Evolutionary conservation across 495 filamentous ascomycete species (phyloP), one percentile per base, ranked within the genome.

Genomic region (Aspergillus homomorphus): DNA sequence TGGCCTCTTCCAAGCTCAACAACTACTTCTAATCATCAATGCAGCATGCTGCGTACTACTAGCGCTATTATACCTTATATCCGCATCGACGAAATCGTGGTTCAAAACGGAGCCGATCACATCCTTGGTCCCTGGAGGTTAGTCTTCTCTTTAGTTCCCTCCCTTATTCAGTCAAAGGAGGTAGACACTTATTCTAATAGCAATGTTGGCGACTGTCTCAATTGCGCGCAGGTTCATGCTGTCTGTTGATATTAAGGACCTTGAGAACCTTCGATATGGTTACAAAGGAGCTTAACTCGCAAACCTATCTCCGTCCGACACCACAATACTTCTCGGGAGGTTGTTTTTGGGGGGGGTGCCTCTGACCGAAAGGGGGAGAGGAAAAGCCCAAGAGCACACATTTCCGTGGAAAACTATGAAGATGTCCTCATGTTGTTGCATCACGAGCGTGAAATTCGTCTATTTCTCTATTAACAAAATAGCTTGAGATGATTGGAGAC

Each of bases 231-330:
- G 65, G 26, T 42, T 70, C 0, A 81, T 83, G 70, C 64, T 69
- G 19, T 75, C 76, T 30, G 76, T 81, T 53, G 76, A 81, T 56
- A 54, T 81, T 8, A 64, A 69, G 10, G 56, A 70, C 23, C 71
- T 83, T 22, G 77, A 82, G 56, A 64, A 71, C 49, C 69, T 83
- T 19, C 75, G 71, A 54, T 83, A 83, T 59, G 69, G 65, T 50
- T 81, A 81, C 59, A 83, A 82, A 65, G 80, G 80, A 43, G 80
- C 77, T 30, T 82, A 70, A 41, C 6, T 2, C 30, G 6, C 10
- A 38, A 9, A 14, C 12, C 33, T 12, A 9, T 38, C 10, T 5
- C n/a, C n/a, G 12, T 38, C 15, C 33, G 12, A 38, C 7, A 12
- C 33, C 33, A 30, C 26, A 30, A 30, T 30, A 30, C 10, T 10